phyloP scores from a whole-genome alignment of 2,329 filamentous ascomycete species.

The Pestalotiopsis fici region DNA sequence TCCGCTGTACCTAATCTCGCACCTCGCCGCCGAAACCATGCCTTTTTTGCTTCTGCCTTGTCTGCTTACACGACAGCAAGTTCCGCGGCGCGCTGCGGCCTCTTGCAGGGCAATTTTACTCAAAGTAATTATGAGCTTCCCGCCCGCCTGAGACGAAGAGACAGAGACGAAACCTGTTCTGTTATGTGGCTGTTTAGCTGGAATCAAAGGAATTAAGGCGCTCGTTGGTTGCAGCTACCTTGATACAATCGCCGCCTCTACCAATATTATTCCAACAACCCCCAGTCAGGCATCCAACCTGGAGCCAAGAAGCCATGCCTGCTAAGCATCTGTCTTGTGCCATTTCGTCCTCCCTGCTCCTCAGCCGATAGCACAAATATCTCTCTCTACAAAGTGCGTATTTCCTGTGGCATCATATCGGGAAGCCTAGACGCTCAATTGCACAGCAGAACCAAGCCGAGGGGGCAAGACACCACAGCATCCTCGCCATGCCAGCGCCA shows the following conservation, averaged over 20 bases:
- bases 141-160: too few relatives aligned
- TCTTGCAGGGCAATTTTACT: not conserved
- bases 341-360: not conserved
- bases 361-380: not conserved
- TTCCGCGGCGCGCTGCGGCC: not conserved
- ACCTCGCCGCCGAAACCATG: not conserved
- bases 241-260: too few relatives aligned
- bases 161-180: not conserved
- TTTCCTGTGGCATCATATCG: too few relatives aligned
- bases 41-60: not conserved
- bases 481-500: conserved; percentile 22
- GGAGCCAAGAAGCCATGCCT: not conserved
- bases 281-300: not conserved
- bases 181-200: not conserved
- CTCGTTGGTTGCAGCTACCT: too few relatives aligned
- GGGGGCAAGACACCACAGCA: not conserved
- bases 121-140: not conserved
- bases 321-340: not conserved
- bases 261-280: not conserved
- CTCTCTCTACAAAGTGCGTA: not conserved
- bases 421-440: not conserved
- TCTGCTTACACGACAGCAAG: not conserved
- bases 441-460: not conserved
- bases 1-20: not conserved
- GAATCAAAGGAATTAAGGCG: too few relatives aligned